A percentile compares a stretch with the other conserved stretches of the same genome.
These are phyloP conservation scores for Akanthomyces dipterigenus DNA, from an alignment of 2,329 filamentous ascomycete genomes.

Conservation along the genomic window DNA sequence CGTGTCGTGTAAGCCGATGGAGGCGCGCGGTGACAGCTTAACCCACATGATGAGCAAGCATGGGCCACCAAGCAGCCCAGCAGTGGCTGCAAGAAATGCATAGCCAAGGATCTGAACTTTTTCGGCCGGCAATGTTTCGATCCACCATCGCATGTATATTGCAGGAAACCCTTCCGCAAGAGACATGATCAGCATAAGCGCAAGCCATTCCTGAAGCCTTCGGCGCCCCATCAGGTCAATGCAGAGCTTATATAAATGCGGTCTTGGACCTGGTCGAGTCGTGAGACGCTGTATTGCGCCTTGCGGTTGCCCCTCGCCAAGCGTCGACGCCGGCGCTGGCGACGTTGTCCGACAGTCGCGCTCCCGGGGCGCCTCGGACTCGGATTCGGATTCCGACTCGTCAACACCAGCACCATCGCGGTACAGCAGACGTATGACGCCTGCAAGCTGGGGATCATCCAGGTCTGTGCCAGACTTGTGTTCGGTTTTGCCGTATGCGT, in stretches of 20 bases:
- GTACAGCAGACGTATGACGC: too few species aligned
- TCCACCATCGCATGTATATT: neutral
- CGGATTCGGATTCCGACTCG: too few species aligned
- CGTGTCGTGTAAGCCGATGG: neutral
- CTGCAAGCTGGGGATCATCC: neutral
- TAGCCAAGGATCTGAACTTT: neutral
- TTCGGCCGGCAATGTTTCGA: neutral
- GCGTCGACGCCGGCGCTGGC: too few species aligned
- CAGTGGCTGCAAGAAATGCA: neutral
- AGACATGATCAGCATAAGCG: neutral
- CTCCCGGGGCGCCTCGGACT: too few species aligned
- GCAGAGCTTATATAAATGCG: neutral
- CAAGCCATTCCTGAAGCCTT: neutral
- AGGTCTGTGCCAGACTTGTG: neutral
- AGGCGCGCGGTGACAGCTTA: neutral
- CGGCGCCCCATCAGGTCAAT: neutral
- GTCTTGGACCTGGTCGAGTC: too few species aligned
- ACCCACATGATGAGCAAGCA: neutral
- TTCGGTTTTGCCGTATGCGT: neutral
- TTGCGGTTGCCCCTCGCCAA: too few species aligned
- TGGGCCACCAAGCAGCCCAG: neutral
- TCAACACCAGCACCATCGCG: too few species aligned
- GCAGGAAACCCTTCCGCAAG: neutral
- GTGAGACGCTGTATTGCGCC: too few species aligned
- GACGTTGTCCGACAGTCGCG: too few species aligned